Percentiles rank a stretch among this genome's conserved stretches.
Evolutionary conservation across 1,284 basidiomycete genomes (phyloP).

Genomic region (Macrocybe sp.): DNA sequence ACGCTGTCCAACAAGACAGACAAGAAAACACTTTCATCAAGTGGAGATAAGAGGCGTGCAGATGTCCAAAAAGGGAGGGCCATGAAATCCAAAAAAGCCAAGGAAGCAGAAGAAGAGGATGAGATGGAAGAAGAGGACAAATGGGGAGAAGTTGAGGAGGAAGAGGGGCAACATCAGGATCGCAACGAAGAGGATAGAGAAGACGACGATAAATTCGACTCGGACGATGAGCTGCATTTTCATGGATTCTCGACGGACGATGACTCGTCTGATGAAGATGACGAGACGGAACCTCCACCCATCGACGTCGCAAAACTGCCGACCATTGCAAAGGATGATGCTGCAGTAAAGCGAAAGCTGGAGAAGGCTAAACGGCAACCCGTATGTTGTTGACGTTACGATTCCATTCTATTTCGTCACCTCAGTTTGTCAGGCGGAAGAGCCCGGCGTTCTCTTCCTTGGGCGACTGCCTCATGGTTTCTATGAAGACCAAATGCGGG

Average conservation of each 20-base stretch:
- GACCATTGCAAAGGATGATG: slow-evolving; percentile 83
- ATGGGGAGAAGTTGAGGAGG: slow-evolving; percentile 4
- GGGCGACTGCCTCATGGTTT: slow-evolving; percentile 95
- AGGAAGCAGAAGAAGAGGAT: slow-evolving; percentile 28
- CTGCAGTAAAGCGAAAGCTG: slow-evolving; percentile 72
- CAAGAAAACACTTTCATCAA: slow-evolving; percentile 13
- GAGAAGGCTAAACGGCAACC: slow-evolving; percentile 78
- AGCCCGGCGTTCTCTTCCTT: slow-evolving; percentile 87
- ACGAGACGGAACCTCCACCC: slow-evolving; percentile 44
- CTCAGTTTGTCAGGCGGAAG: slow-evolving; percentile 43
- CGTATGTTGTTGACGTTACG: slow-evolving; percentile 39
- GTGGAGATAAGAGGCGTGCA: slow-evolving; percentile 8
- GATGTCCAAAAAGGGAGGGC: slow-evolving; percentile 11
- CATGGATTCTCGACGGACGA: slow-evolving; percentile 78
- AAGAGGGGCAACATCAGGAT: slow-evolving; percentile 9
- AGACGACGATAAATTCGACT: slow-evolving; percentile 18
- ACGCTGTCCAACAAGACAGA: slow-evolving; percentile 6
- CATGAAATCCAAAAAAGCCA: slow-evolving; percentile 18
- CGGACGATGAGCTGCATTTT: slow-evolving; percentile 40
- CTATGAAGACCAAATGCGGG: slow-evolving; percentile 90
- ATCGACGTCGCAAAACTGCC: slow-evolving; percentile 73
- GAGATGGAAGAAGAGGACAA: slow-evolving; percentile 13
- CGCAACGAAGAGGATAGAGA: slow-evolving; percentile 14
- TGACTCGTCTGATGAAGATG: slow-evolving; percentile 82
- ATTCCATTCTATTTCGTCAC: slow-evolving; percentile 5